Evolutionary conservation across 306 rosid genomes (phyloP).

Genomic region (Vigna mungo): DNA sequence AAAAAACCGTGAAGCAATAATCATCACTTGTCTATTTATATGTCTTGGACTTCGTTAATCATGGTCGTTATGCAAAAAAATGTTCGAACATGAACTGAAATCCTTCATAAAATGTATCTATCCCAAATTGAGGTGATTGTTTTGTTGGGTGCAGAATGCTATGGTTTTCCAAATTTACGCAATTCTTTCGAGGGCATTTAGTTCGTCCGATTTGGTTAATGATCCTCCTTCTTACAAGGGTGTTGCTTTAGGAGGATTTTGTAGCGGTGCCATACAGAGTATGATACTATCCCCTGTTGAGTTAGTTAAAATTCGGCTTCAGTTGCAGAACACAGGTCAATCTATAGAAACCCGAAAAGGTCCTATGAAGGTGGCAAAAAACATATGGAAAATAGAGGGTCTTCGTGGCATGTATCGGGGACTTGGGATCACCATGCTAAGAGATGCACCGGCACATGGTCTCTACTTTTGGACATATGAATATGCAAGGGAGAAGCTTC

Average conservation of each 20-base stretch:
- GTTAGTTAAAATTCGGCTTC: conserved; percentile 77
- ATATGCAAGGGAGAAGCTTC: conserved; percentile 72
- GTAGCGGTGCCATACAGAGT: conserved; percentile 73
- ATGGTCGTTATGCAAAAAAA: no score
- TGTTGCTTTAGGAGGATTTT: conserved; percentile 77
- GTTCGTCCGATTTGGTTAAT: conserved; percentile 35
- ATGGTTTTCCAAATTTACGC: conserved; percentile 81
- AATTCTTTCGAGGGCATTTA: conserved; percentile 59
- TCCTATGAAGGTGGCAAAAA: conserved; percentile 57
- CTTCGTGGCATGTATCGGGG: conserved; percentile 72
- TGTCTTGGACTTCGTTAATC: no score
- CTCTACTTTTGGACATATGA: conserved; percentile 78
- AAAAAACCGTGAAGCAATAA: no score
- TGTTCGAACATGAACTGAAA: neutral
- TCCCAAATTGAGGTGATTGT: neutral
- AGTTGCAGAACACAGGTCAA: conserved; percentile 52
- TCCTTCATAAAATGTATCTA: neutral
- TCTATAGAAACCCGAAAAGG: conserved; percentile 45
- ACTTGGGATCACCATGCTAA: conserved; percentile 64
- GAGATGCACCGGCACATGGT: conserved; percentile 80
- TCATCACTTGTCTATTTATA: no score
- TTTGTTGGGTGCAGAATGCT: conserved; percentile 67
- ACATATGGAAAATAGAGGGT: conserved; percentile 69
- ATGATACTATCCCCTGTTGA: conserved; percentile 68
- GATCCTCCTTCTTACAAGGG: conserved; percentile 76